Base-by-base conservation (phyloP, 768 basidiomycete genomes). In the Auricularia sp. region DNA sequence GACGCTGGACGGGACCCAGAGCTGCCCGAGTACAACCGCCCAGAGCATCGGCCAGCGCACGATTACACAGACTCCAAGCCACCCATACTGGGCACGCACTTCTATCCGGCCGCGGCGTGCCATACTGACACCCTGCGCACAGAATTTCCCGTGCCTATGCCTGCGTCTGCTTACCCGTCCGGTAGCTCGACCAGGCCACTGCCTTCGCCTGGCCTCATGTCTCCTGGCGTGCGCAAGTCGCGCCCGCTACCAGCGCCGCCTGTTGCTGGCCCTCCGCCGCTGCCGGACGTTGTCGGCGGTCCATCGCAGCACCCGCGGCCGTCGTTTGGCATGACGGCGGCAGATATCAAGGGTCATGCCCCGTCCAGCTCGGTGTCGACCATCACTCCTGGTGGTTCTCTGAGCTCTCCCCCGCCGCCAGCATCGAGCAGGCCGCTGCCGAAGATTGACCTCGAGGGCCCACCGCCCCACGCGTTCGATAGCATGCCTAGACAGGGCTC, bases 11-110 rank as follows among this genome's bases (percentile, higher is more conserved):
- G 56, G 24, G 56, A 59, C 29, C 29, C 24, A 13, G 56, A 59
- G 56, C 56, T 59, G 56, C 56, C 56, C 14, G 56, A 35, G 16
- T 59, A 59, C 56, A 8, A 59, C 56, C 56, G 56, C 24, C 56
- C 56, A 6, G 56, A 59, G 29, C 56, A 59, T 34, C 21, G 56
- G 14, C 29, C 56, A 5, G 14, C 56, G 10, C 4, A 59, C 21
- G 56, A 59, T 7, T 59, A 33, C 24, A 35, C 56, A 1, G 56
- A 59, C 56, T 6, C 56, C 29, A 59, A 59, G 56, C 24, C 24
- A 7, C 34, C 24, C 56, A 59, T 59, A 7, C 56, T 24, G 24
- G 56, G 56, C 18, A 33, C 18, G 54, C 29, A 54, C 18, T 29
- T 33, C 10, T 29, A 18, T 16, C 18, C 16, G 47, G 47, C 47